Percentiles rank a stretch among this genome's conserved stretches.
Conservation (phyloP, 768 basidiomycete species). For the Holtermanniella nyarrowii region DNA sequence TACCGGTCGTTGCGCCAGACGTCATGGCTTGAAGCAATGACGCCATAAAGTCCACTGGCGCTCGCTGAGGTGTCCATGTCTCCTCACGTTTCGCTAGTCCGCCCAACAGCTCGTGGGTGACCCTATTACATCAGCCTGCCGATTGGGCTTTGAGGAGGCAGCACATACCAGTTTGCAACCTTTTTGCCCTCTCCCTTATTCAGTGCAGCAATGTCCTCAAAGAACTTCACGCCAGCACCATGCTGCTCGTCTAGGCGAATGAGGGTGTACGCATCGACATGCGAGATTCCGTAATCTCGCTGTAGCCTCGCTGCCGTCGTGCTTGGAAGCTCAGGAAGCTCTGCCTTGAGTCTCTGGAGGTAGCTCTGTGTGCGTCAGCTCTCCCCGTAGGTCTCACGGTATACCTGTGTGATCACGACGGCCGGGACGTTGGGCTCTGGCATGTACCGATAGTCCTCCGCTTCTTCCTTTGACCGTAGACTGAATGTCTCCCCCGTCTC, state of each 20-base stretch:
- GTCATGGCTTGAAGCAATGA: slow-evolving; percentile 69
- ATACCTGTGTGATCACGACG: slow-evolving; percentile 40
- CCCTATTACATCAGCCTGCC: slow-evolving; percentile 47
- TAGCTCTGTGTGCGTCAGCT: slow-evolving; percentile 48
- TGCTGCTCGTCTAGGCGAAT: slow-evolving; percentile 55
- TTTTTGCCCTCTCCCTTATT: slow-evolving; percentile 49
- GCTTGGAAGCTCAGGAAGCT: slow-evolving; percentile 69
- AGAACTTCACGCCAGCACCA: slow-evolving; percentile 63
- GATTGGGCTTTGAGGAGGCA: background rate
- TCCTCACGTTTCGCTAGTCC: slow-evolving; percentile 55
- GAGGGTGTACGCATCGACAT: slow-evolving; percentile 63
- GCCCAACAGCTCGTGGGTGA: slow-evolving; percentile 77
- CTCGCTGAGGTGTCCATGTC: slow-evolving; percentile 52
- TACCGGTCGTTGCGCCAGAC: slow-evolving; percentile 59
- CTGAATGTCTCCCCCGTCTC: slow-evolving; percentile 66
- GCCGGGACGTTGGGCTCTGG: slow-evolving; percentile 88
- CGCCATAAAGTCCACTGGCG: slow-evolving; percentile 59
- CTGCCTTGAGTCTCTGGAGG: slow-evolving; percentile 47
- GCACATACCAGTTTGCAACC: slow-evolving; percentile 71
- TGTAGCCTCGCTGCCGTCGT: slow-evolving; percentile 52
- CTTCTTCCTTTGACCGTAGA: slow-evolving; percentile 80
- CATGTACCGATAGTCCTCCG: slow-evolving; percentile 93
- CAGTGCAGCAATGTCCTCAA: slow-evolving; percentile 59
- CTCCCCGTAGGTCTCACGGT: slow-evolving; percentile 12
- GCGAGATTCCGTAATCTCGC: slow-evolving; percentile 47